Percentiles rank a stretch among this genome's conserved stretches.
Conservation (phyloP, 805 yeast species). For the Candida oleophila region DNA sequence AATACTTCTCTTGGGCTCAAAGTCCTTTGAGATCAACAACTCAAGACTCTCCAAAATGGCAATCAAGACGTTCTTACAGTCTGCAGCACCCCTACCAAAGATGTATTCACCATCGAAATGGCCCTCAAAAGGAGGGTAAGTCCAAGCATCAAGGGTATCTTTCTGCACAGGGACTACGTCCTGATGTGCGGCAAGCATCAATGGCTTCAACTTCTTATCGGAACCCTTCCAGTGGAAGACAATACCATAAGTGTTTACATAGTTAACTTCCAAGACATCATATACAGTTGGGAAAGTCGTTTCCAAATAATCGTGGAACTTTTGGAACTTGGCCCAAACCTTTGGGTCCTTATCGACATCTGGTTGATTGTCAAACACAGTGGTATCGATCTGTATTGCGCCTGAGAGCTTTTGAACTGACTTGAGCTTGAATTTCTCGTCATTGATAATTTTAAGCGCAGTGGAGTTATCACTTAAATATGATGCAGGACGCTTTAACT, state of each 20-base stretch:
- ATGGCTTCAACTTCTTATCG: constrained; percentile 55
- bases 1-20: constrained; percentile 58
- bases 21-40: constrained; percentile 51
- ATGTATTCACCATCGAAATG: constrained; percentile 62
- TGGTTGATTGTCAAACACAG: constrained; percentile 47
- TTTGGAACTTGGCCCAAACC: constrained; percentile 41
- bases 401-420: constrained; percentile 44
- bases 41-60: constrained; percentile 69
- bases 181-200: constrained; percentile 70
- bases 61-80: constrained; percentile 69
- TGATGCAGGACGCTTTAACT: constrained; percentile 20
- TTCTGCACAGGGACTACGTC: constrained; percentile 78
- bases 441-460: constrained; percentile 30
- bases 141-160: constrained; percentile 59
- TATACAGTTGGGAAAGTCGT: constrained; percentile 55
- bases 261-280: constrained; percentile 46
- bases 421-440: constrained; percentile 25
- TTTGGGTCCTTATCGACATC: constrained; percentile 46
- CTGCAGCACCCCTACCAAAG: constrained; percentile 79
- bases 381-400: constrained; percentile 60
- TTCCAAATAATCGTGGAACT: constrained; percentile 53
- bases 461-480: constrained; percentile 30
- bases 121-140: constrained; percentile 58
- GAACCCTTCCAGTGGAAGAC: constrained; percentile 63
- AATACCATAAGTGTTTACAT: constrained; percentile 62